phyloP scores from a whole-genome alignment of 73 alveolate species.

The Breviolum minutum region DNA sequence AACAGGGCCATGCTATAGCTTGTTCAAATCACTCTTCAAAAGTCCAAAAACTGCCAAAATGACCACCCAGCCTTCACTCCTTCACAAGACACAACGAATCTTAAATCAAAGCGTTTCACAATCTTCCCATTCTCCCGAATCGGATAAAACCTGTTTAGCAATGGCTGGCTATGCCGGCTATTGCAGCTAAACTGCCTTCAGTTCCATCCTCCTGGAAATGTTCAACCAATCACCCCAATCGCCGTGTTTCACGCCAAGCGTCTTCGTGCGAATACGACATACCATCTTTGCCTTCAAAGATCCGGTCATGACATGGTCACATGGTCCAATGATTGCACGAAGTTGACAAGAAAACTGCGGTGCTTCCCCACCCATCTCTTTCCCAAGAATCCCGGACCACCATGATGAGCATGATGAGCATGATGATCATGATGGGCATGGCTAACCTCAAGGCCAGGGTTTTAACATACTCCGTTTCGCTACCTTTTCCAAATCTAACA shows the following conservation, averaged over 20 bases:
- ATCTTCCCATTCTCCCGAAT: not conserved
- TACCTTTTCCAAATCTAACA: not conserved
- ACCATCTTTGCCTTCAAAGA: conserved; percentile 18
- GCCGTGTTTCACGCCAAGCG: not conserved
- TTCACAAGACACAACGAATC: not conserved
- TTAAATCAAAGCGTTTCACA: not conserved
- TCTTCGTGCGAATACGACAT: conserved; percentile 48
- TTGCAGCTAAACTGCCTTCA: not conserved
- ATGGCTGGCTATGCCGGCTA: too few relatives aligned
- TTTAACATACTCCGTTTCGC: too few relatives aligned
- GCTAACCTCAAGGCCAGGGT: conserved; percentile 14
- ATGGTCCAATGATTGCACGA: not conserved
- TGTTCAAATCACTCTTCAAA: not conserved
- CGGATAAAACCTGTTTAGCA: not conserved
- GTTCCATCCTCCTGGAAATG: too few relatives aligned
- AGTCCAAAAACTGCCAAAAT: not conserved
- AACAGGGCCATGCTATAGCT: not conserved
- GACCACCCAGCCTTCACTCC: not conserved
- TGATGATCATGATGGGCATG: conserved; percentile 48
- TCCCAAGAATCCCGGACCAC: not conserved
- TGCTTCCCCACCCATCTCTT: too few relatives aligned
- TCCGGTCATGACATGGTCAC: too few relatives aligned
- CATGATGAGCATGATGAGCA: not conserved
- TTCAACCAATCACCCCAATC: too few relatives aligned
- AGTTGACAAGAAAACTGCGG: not conserved